phyloP scores from a whole-genome alignment of 169 alveolate genomes.

The Plasmodium berghei region DNA sequence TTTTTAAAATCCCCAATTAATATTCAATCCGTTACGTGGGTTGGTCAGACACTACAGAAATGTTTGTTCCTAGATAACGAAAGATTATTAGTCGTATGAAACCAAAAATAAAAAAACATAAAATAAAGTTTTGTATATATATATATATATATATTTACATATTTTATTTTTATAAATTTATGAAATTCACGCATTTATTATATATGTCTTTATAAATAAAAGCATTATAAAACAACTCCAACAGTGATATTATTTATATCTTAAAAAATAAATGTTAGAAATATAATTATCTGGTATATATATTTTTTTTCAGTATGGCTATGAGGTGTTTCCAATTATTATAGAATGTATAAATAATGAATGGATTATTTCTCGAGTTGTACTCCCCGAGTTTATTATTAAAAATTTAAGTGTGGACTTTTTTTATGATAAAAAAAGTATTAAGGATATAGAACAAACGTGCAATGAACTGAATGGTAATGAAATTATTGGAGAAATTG shows the following conservation, averaged over 20 bases:
- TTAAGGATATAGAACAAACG: slow-evolving; percentile 61
- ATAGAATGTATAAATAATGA: slow-evolving; percentile 36
- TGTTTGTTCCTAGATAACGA: slow-evolving; percentile 47
- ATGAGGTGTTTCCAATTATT: slow-evolving; percentile 63
- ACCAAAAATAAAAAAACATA: neutral
- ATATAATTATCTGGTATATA: neutral
- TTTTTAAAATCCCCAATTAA: slow-evolving; percentile 30
- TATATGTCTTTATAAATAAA: neutral
- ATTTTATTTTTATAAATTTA: neutral
- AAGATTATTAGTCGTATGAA: slow-evolving; percentile 47
- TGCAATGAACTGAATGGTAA: slow-evolving; percentile 43
- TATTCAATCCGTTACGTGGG: slow-evolving; percentile 50
- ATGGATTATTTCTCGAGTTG: slow-evolving; percentile 58
- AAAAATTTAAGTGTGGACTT: slow-evolving; percentile 67
- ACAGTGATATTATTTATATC: no score
- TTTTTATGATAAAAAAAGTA: slow-evolving; percentile 59
- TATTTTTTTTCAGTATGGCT: slow-evolving; percentile 53
- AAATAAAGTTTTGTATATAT: neutral
- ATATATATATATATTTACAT: neutral
- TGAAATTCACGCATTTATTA: no score
- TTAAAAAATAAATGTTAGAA: no score
- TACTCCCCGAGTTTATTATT: slow-evolving; percentile 54
- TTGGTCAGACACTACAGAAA: slow-evolving; percentile 65
- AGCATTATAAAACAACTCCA: neutral
- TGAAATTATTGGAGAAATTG: slow-evolving; percentile 68